phyloP scores from a whole-genome alignment of 2,329 filamentous ascomycete species.

The Claviceps pazoutovae region DNA sequence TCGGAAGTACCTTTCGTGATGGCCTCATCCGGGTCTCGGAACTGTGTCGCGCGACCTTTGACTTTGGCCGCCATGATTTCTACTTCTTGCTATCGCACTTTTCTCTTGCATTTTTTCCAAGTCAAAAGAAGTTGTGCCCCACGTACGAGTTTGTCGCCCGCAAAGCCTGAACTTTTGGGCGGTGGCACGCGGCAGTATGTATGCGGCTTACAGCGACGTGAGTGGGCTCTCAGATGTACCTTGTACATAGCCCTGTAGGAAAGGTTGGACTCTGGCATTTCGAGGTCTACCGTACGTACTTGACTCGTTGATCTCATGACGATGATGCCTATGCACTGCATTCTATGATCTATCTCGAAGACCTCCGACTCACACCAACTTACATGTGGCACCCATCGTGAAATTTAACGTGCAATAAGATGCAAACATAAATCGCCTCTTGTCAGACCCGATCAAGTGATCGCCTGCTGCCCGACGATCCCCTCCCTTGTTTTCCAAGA shows the following conservation, averaged over 20 bases:
- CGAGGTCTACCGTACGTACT: too few species aligned
- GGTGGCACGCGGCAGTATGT: conserved; percentile 33
- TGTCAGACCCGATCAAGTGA: neutral
- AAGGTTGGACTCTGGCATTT: too few species aligned
- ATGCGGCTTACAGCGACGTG: conserved; percentile 7
- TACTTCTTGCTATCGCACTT: conserved; percentile 1
- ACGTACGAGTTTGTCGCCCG: conserved; percentile 16
- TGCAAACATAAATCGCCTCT: neutral
- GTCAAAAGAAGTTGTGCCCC: conserved; percentile 9
- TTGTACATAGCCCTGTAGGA: too few species aligned
- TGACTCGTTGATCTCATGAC: neutral
- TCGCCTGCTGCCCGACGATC: too few species aligned
- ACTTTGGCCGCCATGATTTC: conserved; percentile 35
- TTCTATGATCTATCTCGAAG: neutral
- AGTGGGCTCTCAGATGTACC: neutral
- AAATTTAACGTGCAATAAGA: neutral
- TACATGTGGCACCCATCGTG: too few species aligned
- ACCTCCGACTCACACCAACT: too few species aligned
- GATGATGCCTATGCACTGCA: neutral
- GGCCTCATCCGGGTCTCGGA: conserved; percentile 49
- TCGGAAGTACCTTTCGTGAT: conserved; percentile 41
- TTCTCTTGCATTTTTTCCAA: conserved; percentile 4
- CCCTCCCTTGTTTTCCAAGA: neutral
- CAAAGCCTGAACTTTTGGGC: conserved; percentile 34
- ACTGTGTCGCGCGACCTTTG: conserved; percentile 42